A percentile compares a stretch with the other conserved stretches of the same genome.
Evolutionary conservation across 441 rosid species (phyloP).

Genomic region (Heliophila coronopifolia): DNA sequence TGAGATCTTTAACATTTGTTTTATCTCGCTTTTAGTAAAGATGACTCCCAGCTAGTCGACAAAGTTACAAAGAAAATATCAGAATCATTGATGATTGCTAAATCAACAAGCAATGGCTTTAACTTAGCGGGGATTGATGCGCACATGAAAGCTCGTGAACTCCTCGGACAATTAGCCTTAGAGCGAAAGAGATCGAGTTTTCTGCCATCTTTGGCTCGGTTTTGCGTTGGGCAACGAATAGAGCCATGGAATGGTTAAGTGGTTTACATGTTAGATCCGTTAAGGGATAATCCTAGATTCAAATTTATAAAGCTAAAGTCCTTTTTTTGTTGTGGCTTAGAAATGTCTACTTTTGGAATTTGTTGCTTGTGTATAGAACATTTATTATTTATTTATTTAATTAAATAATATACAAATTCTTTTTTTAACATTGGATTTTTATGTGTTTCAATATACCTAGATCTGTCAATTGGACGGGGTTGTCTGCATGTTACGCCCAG

Average conservation of each 20-base stretch:
- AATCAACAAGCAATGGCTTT: background rate
- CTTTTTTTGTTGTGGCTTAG: no score
- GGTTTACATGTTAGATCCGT: conserved; percentile 1
- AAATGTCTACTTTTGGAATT: no score
- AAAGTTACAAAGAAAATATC: conserved; percentile 15
- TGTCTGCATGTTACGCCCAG: no score
- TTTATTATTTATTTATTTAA: no score
- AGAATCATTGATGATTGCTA: background rate
- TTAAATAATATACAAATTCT: no score
- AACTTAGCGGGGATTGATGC: conserved; percentile 13
- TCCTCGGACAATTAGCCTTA: conserved; percentile 14
- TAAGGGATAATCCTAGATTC: background rate
- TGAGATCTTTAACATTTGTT: no score
- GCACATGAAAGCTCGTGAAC: conserved; percentile 25
- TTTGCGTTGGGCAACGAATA: background rate
- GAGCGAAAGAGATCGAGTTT: conserved; percentile 1
- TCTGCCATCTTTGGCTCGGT: conserved; percentile 1
- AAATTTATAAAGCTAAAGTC: background rate
- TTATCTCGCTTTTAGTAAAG: conserved; percentile 4
- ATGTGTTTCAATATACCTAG: no score
- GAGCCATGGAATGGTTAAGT: background rate
- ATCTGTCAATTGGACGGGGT: no score
- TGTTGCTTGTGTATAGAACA: no score
- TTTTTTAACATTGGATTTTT: no score
- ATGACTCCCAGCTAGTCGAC: conserved; percentile 22